Evolutionary conservation across 176 grass and related monocot genomes (phyloP).

Genomic region (Juncus effusus): DNA sequence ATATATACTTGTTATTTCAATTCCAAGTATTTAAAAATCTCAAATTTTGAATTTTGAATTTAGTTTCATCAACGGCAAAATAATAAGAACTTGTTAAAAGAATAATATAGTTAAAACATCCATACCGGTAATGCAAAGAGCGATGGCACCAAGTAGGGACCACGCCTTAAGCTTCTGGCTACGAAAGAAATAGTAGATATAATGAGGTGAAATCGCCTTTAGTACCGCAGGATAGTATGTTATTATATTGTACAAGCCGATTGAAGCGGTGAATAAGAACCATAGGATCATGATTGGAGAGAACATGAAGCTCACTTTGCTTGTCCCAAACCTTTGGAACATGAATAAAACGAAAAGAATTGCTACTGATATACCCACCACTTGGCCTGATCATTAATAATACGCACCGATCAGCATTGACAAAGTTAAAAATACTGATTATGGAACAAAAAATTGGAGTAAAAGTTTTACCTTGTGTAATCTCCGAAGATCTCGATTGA

Average conservation of each 20-base stretch:
- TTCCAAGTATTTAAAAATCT: background rate
- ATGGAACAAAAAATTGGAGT: background rate
- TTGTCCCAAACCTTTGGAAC: slow-evolving; percentile 54
- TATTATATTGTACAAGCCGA: slow-evolving; percentile 68
- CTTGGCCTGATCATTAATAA: slow-evolving; percentile 38
- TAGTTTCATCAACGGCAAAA: no score
- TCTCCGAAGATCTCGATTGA: slow-evolving; percentile 58
- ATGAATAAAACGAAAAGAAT: slow-evolving; percentile 59
- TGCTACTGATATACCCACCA: slow-evolving; percentile 52
- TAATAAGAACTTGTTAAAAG: background rate
- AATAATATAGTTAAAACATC: slow-evolving; percentile 10
- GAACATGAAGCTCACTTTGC: slow-evolving; percentile 73
- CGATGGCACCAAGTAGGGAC: slow-evolving; percentile 60
- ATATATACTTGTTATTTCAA: background rate
- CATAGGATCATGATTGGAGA: slow-evolving; percentile 75
- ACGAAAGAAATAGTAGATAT: slow-evolving; percentile 50
- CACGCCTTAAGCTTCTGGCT: slow-evolving; percentile 52
- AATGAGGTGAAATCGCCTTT: slow-evolving; percentile 52
- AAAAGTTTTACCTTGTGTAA: slow-evolving; percentile 54
- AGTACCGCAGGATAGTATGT: slow-evolving; percentile 58
- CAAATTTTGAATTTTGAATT: no score
- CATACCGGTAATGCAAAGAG: slow-evolving; percentile 73
- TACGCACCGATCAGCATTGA: background rate
- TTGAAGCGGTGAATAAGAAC: slow-evolving; percentile 39
- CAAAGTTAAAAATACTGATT: background rate